Conservation (phyloP, 2,329 filamentous ascomycete species). For the Colletotrichum sidae region DNA sequence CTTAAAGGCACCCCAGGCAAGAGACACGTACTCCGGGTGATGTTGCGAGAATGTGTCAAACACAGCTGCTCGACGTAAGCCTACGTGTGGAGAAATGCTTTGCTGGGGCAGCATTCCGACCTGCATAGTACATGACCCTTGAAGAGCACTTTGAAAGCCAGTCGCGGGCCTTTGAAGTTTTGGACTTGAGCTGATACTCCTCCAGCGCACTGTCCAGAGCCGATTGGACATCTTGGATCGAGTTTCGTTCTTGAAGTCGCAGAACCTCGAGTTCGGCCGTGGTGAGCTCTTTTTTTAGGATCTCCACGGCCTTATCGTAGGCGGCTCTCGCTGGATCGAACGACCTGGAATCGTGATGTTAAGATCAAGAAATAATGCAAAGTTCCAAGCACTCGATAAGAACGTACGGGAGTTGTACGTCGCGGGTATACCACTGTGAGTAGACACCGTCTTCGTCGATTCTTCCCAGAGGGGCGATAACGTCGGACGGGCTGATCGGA, state of each 20-base stretch:
- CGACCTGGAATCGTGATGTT: background rate
- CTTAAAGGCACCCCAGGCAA: slow-evolving; percentile 12
- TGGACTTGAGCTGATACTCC: background rate
- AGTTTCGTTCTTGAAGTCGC: background rate
- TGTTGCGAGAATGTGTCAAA: slow-evolving; percentile 19
- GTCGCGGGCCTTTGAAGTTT: background rate
- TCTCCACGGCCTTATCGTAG: slow-evolving; percentile 2
- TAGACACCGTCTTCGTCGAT: background rate
- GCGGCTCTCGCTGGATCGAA: slow-evolving; percentile 11
- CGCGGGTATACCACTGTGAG: background rate
- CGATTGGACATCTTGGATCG: slow-evolving; percentile 4
- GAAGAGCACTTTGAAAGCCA: slow-evolving; percentile 9
- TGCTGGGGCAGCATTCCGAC: background rate
- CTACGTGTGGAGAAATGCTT: background rate
- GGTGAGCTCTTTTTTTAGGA: slow-evolving; percentile 1
- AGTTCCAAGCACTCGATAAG: background rate
- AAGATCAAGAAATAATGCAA: background rate
- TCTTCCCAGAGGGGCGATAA: background rate
- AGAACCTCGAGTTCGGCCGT: background rate
- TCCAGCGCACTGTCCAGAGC: background rate
- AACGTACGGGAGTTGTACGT: background rate
- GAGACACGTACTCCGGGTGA: slow-evolving; percentile 11
- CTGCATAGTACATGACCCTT: slow-evolving; percentile 17
- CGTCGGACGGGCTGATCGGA: too few relatives aligned
- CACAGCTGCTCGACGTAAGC: background rate